phyloP scores from a whole-genome alignment of 768 basidiomycete species.

The Suillus tomentosus region DNA sequence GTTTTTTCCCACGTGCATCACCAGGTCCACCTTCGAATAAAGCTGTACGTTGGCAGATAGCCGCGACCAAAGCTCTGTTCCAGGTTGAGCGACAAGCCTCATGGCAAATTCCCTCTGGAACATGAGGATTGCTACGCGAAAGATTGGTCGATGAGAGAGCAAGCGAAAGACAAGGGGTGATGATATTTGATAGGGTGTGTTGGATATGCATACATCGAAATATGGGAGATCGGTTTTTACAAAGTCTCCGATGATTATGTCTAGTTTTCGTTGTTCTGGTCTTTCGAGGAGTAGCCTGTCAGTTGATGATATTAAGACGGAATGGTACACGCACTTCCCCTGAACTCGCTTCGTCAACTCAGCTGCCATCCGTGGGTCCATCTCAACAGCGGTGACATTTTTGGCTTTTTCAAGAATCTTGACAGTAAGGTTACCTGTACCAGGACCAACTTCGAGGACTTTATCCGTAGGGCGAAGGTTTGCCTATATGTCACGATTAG shows the following conservation, averaged over 20 bases:
- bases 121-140: constrained; percentile 96
- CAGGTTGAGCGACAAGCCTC: constrained; percentile 84
- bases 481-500: constrained; percentile 50
- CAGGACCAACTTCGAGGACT: constrained; percentile 96
- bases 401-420: constrained; percentile 92
- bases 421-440: constrained; percentile 95
- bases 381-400: constrained; percentile 91
- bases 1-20: constrained; percentile 96
- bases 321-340: constrained; percentile 77
- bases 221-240: constrained; percentile 98
- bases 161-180: constrained; percentile 97
- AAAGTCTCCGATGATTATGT: constrained; percentile 96
- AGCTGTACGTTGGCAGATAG: constrained; percentile 96
- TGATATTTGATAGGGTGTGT: constrained; percentile 99
- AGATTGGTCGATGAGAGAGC: constrained; percentile 92
- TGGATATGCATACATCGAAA: constrained; percentile 99
- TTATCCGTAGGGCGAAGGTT: constrained; percentile 92
- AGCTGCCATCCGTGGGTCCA: constrained; percentile 99
- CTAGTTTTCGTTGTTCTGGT: constrained; percentile 93
- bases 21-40: constrained; percentile 93
- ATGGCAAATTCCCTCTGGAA: constrained; percentile 99
- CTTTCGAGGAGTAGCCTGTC: constrained; percentile 41
- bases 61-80: constrained; percentile 87
- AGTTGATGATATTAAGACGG: background rate
- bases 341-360: constrained; percentile 96